Conservation (phyloP, 2,329 filamentous ascomycete genomes). For the Aureobasidium pullulans region DNA sequence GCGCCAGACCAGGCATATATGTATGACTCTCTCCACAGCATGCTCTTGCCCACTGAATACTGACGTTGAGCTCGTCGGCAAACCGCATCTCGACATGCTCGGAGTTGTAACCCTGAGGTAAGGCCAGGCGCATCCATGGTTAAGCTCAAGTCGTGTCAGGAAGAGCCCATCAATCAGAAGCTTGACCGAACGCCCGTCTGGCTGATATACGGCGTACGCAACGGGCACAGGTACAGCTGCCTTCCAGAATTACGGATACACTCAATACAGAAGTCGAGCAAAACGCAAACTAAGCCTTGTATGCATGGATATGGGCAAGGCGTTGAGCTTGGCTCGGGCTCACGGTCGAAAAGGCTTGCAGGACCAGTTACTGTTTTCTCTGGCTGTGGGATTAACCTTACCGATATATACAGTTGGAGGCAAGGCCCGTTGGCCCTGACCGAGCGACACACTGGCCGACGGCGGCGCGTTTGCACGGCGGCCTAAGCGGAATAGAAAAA, state of each 20-base stretch:
- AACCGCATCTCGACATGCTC: neutral
- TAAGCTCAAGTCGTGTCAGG: neutral
- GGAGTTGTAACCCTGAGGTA: neutral
- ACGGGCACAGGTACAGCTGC: neutral
- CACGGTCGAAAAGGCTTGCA: neutral
- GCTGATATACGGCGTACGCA: neutral
- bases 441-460: neutral
- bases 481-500: neutral
- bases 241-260: neutral
- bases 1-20: neutral
- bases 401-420: neutral
- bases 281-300: neutral
- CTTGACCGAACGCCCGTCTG: neutral
- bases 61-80: neutral
- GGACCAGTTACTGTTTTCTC: neutral
- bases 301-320: neutral
- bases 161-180: neutral
- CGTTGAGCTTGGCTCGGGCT: neutral
- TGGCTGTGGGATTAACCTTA: neutral
- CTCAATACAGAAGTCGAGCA: neutral
- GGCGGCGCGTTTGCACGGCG: constrained; percentile 2
- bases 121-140: neutral
- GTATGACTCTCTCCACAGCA: neutral
- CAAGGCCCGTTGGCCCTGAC: neutral
- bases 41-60: neutral